Percentiles rank a stretch among this genome's conserved stretches.
phyloP scores from a whole-genome alignment of 345 rosid species.

The Acer negundo region DNA sequence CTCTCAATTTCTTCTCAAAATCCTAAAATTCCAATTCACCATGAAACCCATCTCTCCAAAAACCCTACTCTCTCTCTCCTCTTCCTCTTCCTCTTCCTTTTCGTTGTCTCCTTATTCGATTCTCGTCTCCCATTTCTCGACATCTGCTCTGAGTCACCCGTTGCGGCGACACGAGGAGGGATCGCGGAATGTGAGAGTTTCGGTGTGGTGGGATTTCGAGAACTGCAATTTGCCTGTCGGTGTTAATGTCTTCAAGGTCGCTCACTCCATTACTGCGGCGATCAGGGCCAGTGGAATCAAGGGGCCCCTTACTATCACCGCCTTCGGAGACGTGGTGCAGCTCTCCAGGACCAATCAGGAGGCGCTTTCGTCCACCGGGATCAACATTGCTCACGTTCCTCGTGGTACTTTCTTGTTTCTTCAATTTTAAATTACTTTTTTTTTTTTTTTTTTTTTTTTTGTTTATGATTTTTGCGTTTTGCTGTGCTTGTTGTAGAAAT shows the following conservation, averaged over 20 bases:
- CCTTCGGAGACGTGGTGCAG: slow-evolving; percentile 74
- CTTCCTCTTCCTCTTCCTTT: slow-evolving; percentile 31
- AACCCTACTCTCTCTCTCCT: slow-evolving; percentile 15
- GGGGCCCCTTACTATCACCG: slow-evolving; percentile 80
- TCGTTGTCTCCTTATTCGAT: slow-evolving; percentile 19
- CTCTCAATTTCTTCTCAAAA: background rate
- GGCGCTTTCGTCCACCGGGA: slow-evolving; percentile 76
- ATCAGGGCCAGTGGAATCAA: slow-evolving; percentile 68
- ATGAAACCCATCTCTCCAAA: slow-evolving; percentile 2
- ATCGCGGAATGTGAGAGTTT: slow-evolving; percentile 56
- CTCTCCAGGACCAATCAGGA: slow-evolving; percentile 69
- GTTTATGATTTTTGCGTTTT: background rate
- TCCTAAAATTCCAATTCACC: background rate
- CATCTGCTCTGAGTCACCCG: slow-evolving; percentile 15
- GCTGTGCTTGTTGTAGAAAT: background rate
- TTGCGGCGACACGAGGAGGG: slow-evolving; percentile 41
- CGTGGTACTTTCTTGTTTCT: slow-evolving; percentile 38
- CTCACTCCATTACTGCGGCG: slow-evolving; percentile 58
- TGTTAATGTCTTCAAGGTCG: slow-evolving; percentile 58
- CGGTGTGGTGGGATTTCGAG: slow-evolving; percentile 99
- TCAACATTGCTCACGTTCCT: slow-evolving; percentile 74
- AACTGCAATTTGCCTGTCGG: slow-evolving; percentile 67
- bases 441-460: background rate
- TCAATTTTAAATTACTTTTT: background rate
- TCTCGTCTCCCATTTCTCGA: slow-evolving; percentile 41